phyloP scores from a whole-genome alignment of 2,329 filamentous ascomycete genomes.

The Arthrobotrys pseudoclavata region DNA sequence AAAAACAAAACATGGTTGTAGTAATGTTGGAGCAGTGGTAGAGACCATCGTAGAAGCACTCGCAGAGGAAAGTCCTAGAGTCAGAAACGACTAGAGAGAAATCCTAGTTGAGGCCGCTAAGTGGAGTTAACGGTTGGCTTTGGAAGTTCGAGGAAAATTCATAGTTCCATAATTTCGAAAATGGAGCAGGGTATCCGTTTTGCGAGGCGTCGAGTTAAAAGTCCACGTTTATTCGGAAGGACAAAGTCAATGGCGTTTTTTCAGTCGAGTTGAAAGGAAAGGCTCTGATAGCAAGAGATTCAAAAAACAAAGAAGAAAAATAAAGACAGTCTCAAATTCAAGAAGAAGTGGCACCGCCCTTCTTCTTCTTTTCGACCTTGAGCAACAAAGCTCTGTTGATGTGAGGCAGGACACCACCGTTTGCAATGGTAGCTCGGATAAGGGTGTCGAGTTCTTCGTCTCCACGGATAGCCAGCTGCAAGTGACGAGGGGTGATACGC shows the following conservation, averaged over 20 bases:
- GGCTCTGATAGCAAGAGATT: slow-evolving; percentile 6
- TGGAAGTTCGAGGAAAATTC: slow-evolving; percentile 19
- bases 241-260: slow-evolving; percentile 12
- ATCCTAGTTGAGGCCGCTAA: slow-evolving; percentile 9
- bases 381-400: slow-evolving; percentile 97
- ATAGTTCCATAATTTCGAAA: slow-evolving; percentile 16
- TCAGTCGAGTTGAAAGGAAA: slow-evolving; percentile 15
- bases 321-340: slow-evolving; percentile 23
- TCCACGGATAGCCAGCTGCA: slow-evolving; percentile 97
- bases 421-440: slow-evolving; percentile 98
- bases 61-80: slow-evolving; percentile 3
- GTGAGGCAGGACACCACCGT: slow-evolving; percentile 96
- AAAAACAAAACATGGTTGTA: slow-evolving; percentile 4
- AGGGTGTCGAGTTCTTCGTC: slow-evolving; percentile 98
- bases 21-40: slow-evolving; percentile 4
- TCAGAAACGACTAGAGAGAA: slow-evolving; percentile 6
- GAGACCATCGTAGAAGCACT: slow-evolving; percentile 18
- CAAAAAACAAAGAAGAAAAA: background rate
- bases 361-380: slow-evolving; percentile 99
- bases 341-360: slow-evolving; percentile 66
- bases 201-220: slow-evolving; percentile 32
- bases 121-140: slow-evolving; percentile 16
- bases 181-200: slow-evolving; percentile 49
- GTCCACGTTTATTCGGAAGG: slow-evolving; percentile 24
- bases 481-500: slow-evolving; percentile 97